Percentiles rank a stretch among this genome's conserved stretches.
Evolutionary conservation across 345 rosid species (phyloP).

Genomic region (Chamaenerion angustifolium): DNA sequence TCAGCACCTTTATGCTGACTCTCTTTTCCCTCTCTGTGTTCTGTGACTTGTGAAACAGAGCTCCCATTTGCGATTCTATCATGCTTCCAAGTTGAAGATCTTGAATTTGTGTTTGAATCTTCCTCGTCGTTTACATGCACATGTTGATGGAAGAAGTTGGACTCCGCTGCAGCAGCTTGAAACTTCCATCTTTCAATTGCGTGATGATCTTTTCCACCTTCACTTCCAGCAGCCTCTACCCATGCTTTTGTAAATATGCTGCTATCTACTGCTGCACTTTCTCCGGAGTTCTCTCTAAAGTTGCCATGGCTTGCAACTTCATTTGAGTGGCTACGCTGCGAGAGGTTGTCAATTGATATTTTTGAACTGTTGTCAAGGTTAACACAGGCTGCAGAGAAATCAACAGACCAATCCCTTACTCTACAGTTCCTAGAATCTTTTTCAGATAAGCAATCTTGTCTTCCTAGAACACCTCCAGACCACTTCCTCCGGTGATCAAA

Average conservation of each 20-base stretch:
- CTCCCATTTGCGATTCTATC: conserved; percentile 59
- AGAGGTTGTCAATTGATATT: conserved; percentile 62
- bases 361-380: conserved; percentile 53
- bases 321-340: conserved; percentile 86
- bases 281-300: conserved; percentile 83
- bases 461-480: conserved; percentile 73
- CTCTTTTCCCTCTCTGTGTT: conserved; percentile 61
- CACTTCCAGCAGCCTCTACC: conserved; percentile 89
- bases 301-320: conserved; percentile 60
- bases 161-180: conserved; percentile 98
- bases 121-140: conserved; percentile 62
- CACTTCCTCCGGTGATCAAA: conserved; percentile 58
- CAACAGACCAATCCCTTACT: conserved; percentile 95
- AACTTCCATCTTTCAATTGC: conserved; percentile 99
- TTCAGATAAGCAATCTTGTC: conserved; percentile 95
- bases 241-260: conserved; percentile 84
- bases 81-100: conserved; percentile 47
- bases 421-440: conserved; percentile 99
- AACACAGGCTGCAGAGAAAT: conserved; percentile 78
- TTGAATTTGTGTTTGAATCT: too few relatives aligned
- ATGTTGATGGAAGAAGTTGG: conserved; percentile 39
- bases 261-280: conserved; percentile 74
- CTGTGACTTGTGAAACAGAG: conserved; percentile 74
- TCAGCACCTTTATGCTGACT: conserved; percentile 54
- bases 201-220: conserved; percentile 66